Evolutionary conservation across 1,139 yeast genomes (phyloP).

Genomic region (Geotrichum candidum): DNA sequence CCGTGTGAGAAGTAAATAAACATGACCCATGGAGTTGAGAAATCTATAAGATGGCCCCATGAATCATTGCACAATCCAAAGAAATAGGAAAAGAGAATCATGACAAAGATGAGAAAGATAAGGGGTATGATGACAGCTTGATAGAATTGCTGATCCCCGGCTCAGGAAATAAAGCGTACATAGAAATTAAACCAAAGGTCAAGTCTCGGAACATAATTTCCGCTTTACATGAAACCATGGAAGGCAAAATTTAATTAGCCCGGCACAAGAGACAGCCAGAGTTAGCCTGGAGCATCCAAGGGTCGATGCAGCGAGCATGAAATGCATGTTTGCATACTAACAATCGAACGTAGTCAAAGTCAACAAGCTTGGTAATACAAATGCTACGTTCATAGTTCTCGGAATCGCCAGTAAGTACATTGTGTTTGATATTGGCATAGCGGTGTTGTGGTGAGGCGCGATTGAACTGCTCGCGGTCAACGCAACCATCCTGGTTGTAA

Average conservation of each 20-base stretch:
- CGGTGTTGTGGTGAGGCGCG: background rate
- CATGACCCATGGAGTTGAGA: no score
- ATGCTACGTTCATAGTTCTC: slow-evolving; percentile 31
- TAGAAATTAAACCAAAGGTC: background rate
- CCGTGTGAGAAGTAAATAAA: no score
- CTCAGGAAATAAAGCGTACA: background rate
- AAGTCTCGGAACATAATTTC: background rate
- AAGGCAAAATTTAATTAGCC: background rate
- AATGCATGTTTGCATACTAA: slow-evolving; percentile 77
- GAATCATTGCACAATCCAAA: no score
- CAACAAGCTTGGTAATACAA: slow-evolving; percentile 61
- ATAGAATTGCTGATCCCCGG: background rate
- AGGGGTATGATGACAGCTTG: background rate
- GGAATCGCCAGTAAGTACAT: background rate
- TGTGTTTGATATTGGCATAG: background rate
- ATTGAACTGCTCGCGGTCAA: background rate
- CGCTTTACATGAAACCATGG: background rate
- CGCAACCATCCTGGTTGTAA: background rate
- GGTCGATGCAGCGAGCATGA: slow-evolving; percentile 73
- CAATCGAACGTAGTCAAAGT: slow-evolving; percentile 61
- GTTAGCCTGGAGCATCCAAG: slow-evolving; percentile 69
- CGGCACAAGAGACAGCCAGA: slow-evolving; percentile 79
- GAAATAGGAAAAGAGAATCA: no score
- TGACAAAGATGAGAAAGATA: no score
- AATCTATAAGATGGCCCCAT: no score